phyloP scores from a whole-genome alignment of 2,329 filamentous ascomycete species.

The Ascochyta fabae region DNA sequence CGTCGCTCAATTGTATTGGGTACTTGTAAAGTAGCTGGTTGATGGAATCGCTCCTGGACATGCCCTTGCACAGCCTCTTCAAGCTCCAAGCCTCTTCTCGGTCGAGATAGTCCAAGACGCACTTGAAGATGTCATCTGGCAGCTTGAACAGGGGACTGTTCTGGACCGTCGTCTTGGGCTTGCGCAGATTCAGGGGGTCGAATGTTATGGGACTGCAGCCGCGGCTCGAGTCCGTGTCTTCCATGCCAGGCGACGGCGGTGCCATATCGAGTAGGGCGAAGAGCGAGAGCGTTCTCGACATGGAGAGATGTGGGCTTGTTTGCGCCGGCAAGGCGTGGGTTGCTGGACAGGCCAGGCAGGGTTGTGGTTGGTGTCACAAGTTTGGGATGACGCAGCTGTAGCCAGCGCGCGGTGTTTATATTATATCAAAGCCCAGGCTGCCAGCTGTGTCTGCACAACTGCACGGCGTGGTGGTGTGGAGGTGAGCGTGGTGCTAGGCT shows the following conservation, averaged over 20 bases:
- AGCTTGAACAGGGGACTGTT: slow-evolving; percentile 40
- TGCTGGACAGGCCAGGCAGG: neutral
- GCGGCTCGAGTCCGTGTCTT: slow-evolving; percentile 29
- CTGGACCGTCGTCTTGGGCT: slow-evolving; percentile 22
- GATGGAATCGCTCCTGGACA: slow-evolving; percentile 39
- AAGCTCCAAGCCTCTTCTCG: slow-evolving; percentile 43
- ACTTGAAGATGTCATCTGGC: slow-evolving; percentile 47
- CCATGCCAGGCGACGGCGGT: slow-evolving; percentile 24
- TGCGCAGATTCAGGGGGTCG: slow-evolving; percentile 26
- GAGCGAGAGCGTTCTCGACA: slow-evolving; percentile 21
- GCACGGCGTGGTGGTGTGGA: neutral
- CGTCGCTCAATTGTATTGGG: slow-evolving; percentile 40
- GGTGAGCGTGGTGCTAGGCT: neutral
- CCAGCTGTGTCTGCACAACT: neutral
- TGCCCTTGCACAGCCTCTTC: slow-evolving; percentile 42
- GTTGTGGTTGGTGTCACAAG: neutral
- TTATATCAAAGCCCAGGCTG: neutral
- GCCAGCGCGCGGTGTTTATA: neutral
- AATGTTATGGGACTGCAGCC: slow-evolving; percentile 33
- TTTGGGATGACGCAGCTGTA: neutral
- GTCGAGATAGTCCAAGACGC: slow-evolving; percentile 45
- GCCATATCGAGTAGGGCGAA: slow-evolving; percentile 33
- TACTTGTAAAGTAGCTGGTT: slow-evolving; percentile 43
- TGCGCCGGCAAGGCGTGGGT: slow-evolving; percentile 6
- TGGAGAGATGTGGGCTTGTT: neutral